phyloP scores from a whole-genome alignment of 2,329 filamentous ascomycete species.

The Capronia epimyces region DNA sequence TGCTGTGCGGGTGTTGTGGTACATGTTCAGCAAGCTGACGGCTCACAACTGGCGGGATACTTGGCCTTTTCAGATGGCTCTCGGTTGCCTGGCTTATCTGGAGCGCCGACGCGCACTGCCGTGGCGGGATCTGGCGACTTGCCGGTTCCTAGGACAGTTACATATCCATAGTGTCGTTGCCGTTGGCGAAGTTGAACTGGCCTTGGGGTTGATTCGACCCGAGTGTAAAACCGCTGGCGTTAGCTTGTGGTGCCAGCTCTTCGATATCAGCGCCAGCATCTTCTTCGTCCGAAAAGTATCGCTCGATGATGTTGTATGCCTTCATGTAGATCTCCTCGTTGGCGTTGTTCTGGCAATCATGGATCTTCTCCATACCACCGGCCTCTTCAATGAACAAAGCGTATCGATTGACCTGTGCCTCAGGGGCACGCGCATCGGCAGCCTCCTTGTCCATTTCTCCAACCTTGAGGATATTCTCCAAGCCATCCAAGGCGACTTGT shows the following conservation, averaged over 20 bases:
- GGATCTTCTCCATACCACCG: slow-evolving; percentile 99
- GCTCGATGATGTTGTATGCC: slow-evolving; percentile 99
- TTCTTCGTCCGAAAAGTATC: slow-evolving; percentile 99
- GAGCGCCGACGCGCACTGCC: not conserved
- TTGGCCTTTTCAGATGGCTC: not conserved
- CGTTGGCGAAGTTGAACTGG: slow-evolving; percentile 86
- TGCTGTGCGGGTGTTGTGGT: slow-evolving; percentile 36
- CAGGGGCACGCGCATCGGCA: slow-evolving; percentile 59
- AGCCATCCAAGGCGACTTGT: slow-evolving; percentile 91
- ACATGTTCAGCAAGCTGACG: slow-evolving; percentile 34
- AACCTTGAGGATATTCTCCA: slow-evolving; percentile 99
- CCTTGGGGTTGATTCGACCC: slow-evolving; percentile 62
- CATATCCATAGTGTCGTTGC: slow-evolving; percentile 69
- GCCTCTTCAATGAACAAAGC: slow-evolving; percentile 98
- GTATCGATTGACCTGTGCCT: slow-evolving; percentile 83
- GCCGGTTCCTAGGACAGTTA: slow-evolving; percentile 38
- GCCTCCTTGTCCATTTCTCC: slow-evolving; percentile 97
- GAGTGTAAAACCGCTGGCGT: slow-evolving; percentile 69
- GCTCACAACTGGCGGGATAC: slow-evolving; percentile 5
- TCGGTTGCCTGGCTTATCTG: not conserved
- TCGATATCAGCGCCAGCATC: slow-evolving; percentile 72
- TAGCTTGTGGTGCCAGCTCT: slow-evolving; percentile 67
- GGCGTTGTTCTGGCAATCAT: slow-evolving; percentile 99
- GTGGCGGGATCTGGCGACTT: not conserved
- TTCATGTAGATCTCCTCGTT: slow-evolving; percentile 99